phyloP scores from a whole-genome alignment of 1,139 yeast genomes.

The Sugiyamaella neomexicana region DNA sequence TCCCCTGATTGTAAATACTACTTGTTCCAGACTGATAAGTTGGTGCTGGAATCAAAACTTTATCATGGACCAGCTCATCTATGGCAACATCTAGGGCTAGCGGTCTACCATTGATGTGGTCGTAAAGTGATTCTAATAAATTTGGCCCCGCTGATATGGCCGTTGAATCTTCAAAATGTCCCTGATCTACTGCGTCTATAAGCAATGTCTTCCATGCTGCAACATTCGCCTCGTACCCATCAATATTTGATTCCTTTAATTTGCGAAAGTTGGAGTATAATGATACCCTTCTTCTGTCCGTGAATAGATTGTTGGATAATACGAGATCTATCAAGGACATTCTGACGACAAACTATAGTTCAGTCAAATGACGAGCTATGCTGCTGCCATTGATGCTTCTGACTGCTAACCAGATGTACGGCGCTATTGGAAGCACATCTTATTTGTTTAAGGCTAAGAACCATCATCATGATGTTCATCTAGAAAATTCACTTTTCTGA shows the following conservation, averaged over 20 bases:
- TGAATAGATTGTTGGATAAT: constrained; percentile 41
- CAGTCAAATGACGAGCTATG: not conserved
- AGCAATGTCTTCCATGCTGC: constrained; percentile 56
- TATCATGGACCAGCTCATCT: constrained; percentile 36
- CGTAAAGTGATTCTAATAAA: constrained; percentile 34
- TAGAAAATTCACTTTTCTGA: too few relatives aligned
- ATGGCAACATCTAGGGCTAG: constrained; percentile 39
- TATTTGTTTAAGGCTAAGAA: not conserved
- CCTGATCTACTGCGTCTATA: constrained; percentile 31
- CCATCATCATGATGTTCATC: too few relatives aligned
- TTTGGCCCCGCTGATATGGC: constrained; percentile 34
- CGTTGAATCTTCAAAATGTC: constrained; percentile 22
- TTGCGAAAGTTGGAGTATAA: constrained; percentile 61
- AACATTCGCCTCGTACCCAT: constrained; percentile 71
- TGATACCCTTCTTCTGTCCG: constrained; percentile 55
- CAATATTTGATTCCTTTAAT: constrained; percentile 56
- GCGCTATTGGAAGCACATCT: not conserved
- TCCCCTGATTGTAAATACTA: constrained; percentile 23
- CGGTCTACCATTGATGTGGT: constrained; percentile 38
- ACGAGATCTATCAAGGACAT: constrained; percentile 26
- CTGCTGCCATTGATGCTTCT: not conserved
- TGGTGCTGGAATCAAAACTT: constrained; percentile 32
- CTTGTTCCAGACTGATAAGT: constrained; percentile 21
- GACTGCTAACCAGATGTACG: not conserved
- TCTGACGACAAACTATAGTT: constrained; percentile 9